Percentiles rank a stretch among this genome's conserved stretches.
Conservation (phyloP, 352 stramenopile species). For the Phytophthora europaea region DNA sequence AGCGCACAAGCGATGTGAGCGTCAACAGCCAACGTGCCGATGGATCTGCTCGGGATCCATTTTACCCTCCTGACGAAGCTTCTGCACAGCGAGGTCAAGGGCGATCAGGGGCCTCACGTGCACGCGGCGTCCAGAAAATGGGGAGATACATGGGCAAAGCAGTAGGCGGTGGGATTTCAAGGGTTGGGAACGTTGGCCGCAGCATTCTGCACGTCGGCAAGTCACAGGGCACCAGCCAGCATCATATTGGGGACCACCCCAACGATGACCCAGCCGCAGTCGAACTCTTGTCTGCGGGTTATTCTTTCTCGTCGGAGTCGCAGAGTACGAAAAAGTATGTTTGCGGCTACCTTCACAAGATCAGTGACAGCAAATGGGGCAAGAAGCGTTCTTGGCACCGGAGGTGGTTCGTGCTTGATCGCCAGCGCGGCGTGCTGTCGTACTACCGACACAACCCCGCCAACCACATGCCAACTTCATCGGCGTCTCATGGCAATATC, state of each 20-base stretch:
- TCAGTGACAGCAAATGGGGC: constrained; percentile 88
- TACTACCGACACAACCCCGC: constrained; percentile 88
- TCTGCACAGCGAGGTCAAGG: constrained; percentile 25
- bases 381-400: constrained; percentile 86
- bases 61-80: constrained; percentile 29
- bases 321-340: constrained; percentile 86
- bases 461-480: constrained; percentile 61
- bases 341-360: constrained; percentile 87
- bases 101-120: constrained; percentile 39
- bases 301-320: constrained; percentile 80
- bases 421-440: constrained; percentile 75
- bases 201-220: constrained; percentile 83
- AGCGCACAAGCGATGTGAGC: constrained; percentile 19
- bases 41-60: constrained; percentile 27
- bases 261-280: constrained; percentile 42
- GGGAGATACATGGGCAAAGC: constrained; percentile 82
- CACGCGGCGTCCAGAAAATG: constrained; percentile 78
- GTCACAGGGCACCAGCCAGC: constrained; percentile 38
- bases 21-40: constrained; percentile 21
- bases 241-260: constrained; percentile 9
- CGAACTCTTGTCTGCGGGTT: constrained; percentile 56
- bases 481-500: constrained; percentile 74
- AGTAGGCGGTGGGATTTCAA: constrained; percentile 81
- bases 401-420: constrained; percentile 88
- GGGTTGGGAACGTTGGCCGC: constrained; percentile 79